Conservation (phyloP, 1,284 basidiomycete genomes). For the Coniferiporia sulphurascens region DNA sequence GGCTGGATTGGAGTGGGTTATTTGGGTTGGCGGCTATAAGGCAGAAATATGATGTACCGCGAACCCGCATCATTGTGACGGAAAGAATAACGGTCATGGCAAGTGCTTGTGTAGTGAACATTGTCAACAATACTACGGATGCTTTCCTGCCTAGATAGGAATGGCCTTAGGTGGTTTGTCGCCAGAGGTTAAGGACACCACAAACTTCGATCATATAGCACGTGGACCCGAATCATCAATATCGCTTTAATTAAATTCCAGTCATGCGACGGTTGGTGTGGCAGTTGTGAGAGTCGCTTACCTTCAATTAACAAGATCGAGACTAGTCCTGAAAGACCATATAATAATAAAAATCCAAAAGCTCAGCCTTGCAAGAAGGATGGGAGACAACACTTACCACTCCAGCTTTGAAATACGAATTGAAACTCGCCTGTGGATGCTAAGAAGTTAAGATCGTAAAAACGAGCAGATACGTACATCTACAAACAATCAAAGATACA, state of each 20-base stretch:
- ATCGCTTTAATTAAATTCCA: not conserved
- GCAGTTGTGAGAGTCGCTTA: not conserved
- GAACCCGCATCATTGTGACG: not conserved
- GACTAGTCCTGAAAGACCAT: not conserved
- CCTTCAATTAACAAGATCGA: not conserved
- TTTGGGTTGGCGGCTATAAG: not conserved
- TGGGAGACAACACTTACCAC: not conserved
- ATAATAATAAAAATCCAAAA: not conserved
- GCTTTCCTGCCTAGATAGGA: not conserved
- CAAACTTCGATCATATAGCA: constrained; percentile 1
- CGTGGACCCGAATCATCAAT: constrained; percentile 6
- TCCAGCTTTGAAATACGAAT: constrained; percentile 9
- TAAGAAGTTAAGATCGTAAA: not conserved
- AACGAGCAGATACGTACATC: not conserved
- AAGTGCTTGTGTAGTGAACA: not conserved
- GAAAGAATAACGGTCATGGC: not conserved
- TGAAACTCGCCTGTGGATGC: not conserved
- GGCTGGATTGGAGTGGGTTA: not conserved
- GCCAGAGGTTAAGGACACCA: not conserved
- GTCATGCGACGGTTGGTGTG: not conserved
- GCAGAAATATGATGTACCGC: not conserved
- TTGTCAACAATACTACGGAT: not conserved
- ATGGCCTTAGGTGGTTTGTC: too few relatives aligned
- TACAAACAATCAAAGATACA: not conserved
- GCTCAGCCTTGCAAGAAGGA: not conserved